Evolutionary conservation across 495 filamentous ascomycete species (phyloP).

Genomic region (Jackrogersella multiformis): DNA sequence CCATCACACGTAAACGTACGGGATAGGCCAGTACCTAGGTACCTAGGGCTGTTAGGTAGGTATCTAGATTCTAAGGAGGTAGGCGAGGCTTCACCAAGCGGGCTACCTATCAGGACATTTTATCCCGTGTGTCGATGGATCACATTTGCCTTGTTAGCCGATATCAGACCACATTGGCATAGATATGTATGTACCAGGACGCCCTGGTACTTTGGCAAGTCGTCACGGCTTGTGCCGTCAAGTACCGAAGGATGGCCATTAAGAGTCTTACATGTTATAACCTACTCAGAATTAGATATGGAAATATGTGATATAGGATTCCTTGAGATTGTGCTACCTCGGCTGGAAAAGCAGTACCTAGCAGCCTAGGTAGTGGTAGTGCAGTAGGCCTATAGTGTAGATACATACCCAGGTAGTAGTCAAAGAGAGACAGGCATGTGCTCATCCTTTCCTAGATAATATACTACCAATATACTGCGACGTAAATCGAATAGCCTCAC

Average conservation of each 20-base stretch:
- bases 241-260: slow-evolving; percentile 25
- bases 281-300: neutral
- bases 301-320: too few species aligned
- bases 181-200: slow-evolving; percentile 9
- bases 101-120: slow-evolving; percentile 19
- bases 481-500: slow-evolving; percentile 18
- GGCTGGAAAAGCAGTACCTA: too few species aligned
- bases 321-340: slow-evolving; percentile 8
- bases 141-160: slow-evolving; percentile 16
- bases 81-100: slow-evolving; percentile 18
- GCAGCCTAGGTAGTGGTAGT: too few species aligned
- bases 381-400: too few species aligned
- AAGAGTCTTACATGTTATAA: neutral
- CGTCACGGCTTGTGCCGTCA: slow-evolving; percentile 13
- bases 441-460: slow-evolving; percentile 22
- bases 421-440: too few species aligned
- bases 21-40: neutral
- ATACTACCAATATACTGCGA: slow-evolving; percentile 16
- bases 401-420: too few species aligned
- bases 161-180: slow-evolving; percentile 20
- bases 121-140: slow-evolving; percentile 22
- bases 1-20: slow-evolving; percentile 14
- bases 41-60: neutral
- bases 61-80: neutral
- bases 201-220: neutral